Percentiles rank a stretch among this genome's conserved stretches.
Conservation (phyloP, 163 green algal species). For the Volvox carteri region DNA sequence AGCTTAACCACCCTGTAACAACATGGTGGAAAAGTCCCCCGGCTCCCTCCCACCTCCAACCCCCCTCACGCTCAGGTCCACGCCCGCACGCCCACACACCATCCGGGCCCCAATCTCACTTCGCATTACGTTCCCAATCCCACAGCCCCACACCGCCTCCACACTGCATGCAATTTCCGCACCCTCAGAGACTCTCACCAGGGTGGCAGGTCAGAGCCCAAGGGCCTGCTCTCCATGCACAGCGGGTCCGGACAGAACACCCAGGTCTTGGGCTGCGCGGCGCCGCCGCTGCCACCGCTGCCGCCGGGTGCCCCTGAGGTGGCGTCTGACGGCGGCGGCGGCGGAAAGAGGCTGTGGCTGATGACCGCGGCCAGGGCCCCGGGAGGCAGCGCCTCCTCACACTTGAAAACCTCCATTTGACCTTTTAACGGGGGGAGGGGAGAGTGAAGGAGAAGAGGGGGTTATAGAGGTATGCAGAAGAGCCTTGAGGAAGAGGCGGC, state of each 20-base stretch:
- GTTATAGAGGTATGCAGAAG: not conserved
- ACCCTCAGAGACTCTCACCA: constrained; percentile 59
- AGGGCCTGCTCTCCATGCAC: constrained; percentile 59
- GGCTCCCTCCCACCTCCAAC: too few species aligned
- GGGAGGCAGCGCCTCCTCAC: constrained; percentile 56
- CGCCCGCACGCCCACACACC: too few species aligned
- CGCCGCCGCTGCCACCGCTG: not conserved
- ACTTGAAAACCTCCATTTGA: constrained; percentile 61
- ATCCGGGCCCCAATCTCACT: too few species aligned
- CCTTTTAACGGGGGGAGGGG: not conserved
- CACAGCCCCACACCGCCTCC: too few species aligned
- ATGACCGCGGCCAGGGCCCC: constrained; percentile 60
- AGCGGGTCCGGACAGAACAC: constrained; percentile 65
- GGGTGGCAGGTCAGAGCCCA: constrained; percentile 51
- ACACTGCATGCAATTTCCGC: too few species aligned
- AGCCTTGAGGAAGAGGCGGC: too few species aligned
- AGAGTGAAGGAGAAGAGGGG: not conserved
- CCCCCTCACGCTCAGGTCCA: too few species aligned
- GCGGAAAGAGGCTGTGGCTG: constrained; percentile 47
- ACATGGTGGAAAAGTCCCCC: too few species aligned
- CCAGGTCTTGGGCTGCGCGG: constrained; percentile 56
- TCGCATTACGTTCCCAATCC: too few species aligned
- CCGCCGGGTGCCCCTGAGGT: too few species aligned
- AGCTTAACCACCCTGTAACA: too few species aligned
- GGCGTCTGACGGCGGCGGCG: too few species aligned